Conservation (phyloP, 768 basidiomycete species). For the Leccinum rimulosum region DNA sequence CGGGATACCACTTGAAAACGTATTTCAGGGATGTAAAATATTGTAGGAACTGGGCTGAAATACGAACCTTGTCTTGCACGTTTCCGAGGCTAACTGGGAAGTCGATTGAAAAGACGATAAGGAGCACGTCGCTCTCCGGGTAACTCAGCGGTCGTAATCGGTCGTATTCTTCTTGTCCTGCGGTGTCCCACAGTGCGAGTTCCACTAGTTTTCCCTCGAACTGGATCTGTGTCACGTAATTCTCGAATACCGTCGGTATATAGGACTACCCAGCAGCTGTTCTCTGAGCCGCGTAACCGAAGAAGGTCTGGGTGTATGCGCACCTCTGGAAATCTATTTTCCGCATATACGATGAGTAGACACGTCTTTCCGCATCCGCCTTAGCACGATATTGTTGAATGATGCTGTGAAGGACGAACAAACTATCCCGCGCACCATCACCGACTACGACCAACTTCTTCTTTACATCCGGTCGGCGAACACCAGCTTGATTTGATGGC, state of each 20-base stretch:
- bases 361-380: slow-evolving; percentile 93
- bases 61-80: slow-evolving; percentile 79
- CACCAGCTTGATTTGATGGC: slow-evolving; percentile 22
- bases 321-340: slow-evolving; percentile 96
- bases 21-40: slow-evolving; percentile 10
- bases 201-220: slow-evolving; percentile 90
- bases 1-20: slow-evolving; percentile 76
- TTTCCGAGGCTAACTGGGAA: slow-evolving; percentile 90
- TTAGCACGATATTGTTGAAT: slow-evolving; percentile 35
- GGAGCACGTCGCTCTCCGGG: slow-evolving; percentile 86
- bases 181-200: slow-evolving; percentile 98
- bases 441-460: slow-evolving; percentile 87
- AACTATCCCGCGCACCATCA: slow-evolving; percentile 58
- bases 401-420: slow-evolving; percentile 25
- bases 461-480: slow-evolving; percentile 74
- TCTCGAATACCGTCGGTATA: slow-evolving; percentile 92
- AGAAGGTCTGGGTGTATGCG: slow-evolving; percentile 22
- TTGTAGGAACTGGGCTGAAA: slow-evolving; percentile 1
- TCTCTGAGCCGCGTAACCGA: slow-evolving; percentile 18
- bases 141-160: slow-evolving; percentile 82
- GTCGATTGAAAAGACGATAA: slow-evolving; percentile 93
- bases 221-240: slow-evolving; percentile 84
- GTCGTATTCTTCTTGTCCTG: slow-evolving; percentile 97
- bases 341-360: slow-evolving; percentile 93
- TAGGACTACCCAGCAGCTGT: slow-evolving; percentile 59